These are phyloP conservation scores for Torulaspora maleeae DNA, from an alignment of 805 yeast genomes.

Conservation along the genomic window DNA sequence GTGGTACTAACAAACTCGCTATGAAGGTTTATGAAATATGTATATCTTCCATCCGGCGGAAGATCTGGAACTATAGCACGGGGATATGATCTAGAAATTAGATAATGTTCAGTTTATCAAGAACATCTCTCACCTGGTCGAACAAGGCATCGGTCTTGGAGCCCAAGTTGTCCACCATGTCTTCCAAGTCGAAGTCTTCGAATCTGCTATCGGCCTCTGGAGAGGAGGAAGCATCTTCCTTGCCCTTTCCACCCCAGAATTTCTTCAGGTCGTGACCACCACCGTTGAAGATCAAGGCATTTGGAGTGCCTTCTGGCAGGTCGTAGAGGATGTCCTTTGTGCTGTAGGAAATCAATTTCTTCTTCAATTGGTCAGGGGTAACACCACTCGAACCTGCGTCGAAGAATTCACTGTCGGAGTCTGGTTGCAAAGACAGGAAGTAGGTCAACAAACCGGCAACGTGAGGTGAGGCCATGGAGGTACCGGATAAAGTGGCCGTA, in stretches of 20 bases:
- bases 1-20: background rate
- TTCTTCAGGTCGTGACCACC: conserved; percentile 66
- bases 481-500: conserved; percentile 84
- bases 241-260: conserved; percentile 46
- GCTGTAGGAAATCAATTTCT: conserved; percentile 65
- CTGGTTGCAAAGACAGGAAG: conserved; percentile 82
- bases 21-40: background rate
- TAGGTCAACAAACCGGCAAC: conserved; percentile 89
- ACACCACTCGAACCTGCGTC: conserved; percentile 45
- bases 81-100: conserved; percentile 4
- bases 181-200: conserved; percentile 9
- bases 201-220: conserved; percentile 7
- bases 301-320: conserved; percentile 71
- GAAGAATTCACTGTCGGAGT: conserved; percentile 57
- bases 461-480: conserved; percentile 98
- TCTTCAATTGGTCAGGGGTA: conserved; percentile 71
- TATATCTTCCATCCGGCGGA: conserved; percentile 11
- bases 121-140: conserved; percentile 27
- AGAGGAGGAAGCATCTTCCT: conserved; percentile 2
- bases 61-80: background rate
- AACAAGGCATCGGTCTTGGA: conserved; percentile 26
- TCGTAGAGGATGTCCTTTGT: conserved; percentile 56
- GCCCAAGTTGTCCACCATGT: conserved; percentile 21
- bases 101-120: conserved; percentile 27
- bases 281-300: conserved; percentile 73